These are phyloP conservation scores for Entonaema liquescens DNA, from an alignment of 495 filamentous ascomycete genomes.

Conservation along the genomic window DNA sequence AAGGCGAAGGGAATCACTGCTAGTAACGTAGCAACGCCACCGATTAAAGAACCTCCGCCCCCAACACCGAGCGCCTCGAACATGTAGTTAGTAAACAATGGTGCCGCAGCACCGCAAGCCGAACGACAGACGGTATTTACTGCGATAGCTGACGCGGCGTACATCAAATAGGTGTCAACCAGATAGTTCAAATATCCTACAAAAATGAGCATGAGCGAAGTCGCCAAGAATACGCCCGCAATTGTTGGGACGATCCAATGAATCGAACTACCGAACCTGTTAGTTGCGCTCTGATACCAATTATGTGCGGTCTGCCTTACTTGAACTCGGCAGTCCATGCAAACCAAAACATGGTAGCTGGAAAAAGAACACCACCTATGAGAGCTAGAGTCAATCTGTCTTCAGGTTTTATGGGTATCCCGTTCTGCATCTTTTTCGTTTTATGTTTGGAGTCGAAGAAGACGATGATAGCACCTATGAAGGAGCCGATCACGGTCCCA, in stretches of 20 bases:
- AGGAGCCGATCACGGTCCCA: conserved; percentile 47
- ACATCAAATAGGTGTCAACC: conserved; percentile 74
- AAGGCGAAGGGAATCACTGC: conserved; percentile 61
- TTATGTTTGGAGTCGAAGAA: conserved; percentile 46
- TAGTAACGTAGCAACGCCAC: conserved; percentile 53
- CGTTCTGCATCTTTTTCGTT: conserved; percentile 39
- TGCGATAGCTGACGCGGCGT: conserved; percentile 72
- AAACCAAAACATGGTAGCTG: conserved; percentile 64
- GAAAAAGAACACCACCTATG: conserved; percentile 58
- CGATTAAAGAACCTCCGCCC: conserved; percentile 59
- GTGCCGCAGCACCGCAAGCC: conserved; percentile 66
- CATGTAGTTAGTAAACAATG: conserved; percentile 76
- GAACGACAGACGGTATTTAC: conserved; percentile 67
- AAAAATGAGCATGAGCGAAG: conserved; percentile 51
- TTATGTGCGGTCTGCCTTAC: conserved; percentile 4
- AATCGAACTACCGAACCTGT: conserved; percentile 35
- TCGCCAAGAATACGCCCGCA: conserved; percentile 50
- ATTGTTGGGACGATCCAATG: conserved; percentile 61
- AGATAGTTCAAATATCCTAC: conserved; percentile 71
- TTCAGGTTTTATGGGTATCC: conserved; percentile 46
- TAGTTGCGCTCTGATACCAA: neutral
- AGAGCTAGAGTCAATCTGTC: conserved; percentile 57
- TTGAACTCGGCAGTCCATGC: conserved; percentile 53
- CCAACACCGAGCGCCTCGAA: conserved; percentile 56
- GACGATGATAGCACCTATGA: conserved; percentile 54